phyloP scores from a whole-genome alignment of 768 basidiomycete species.

The Xerocomus brunneocitrinus region DNA sequence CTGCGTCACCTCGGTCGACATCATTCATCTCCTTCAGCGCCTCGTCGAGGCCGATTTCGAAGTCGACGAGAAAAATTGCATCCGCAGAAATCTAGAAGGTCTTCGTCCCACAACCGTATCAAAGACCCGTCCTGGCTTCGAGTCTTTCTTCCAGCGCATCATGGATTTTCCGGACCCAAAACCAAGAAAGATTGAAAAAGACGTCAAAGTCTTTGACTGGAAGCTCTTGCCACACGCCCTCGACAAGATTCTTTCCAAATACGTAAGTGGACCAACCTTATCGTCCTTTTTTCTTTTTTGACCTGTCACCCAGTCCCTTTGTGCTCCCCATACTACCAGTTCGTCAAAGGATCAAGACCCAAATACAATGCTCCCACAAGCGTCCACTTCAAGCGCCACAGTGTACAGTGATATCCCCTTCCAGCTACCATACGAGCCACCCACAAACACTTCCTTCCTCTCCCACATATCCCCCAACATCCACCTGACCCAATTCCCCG shows the following conservation, averaged over 20 bases:
- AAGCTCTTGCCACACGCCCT: constrained; percentile 62
- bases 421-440: constrained; percentile 11
- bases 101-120: constrained; percentile 87
- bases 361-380: constrained; percentile 20
- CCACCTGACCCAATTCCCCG: constrained; percentile 16
- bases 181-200: constrained; percentile 96
- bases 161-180: constrained; percentile 95
- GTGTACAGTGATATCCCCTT: constrained; percentile 6
- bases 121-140: constrained; percentile 75
- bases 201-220: constrained; percentile 87
- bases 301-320: constrained; percentile 40
- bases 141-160: constrained; percentile 90
- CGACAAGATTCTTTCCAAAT: constrained; percentile 81
- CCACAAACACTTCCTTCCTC: constrained; percentile 16
- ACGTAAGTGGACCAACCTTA: constrained; percentile 45
- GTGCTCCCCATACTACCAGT: constrained; percentile 36
- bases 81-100: constrained; percentile 90
- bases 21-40: constrained; percentile 87
- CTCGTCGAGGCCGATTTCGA: constrained; percentile 71
- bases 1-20: constrained; percentile 93
- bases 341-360: constrained; percentile 16
- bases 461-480: constrained; percentile 18
- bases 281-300: not conserved
- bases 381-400: constrained; percentile 17
- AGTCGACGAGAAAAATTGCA: constrained; percentile 96